Evolutionary conservation across 139 green algal species (phyloP).

Genomic region (Bryopsis sp.): DNA sequence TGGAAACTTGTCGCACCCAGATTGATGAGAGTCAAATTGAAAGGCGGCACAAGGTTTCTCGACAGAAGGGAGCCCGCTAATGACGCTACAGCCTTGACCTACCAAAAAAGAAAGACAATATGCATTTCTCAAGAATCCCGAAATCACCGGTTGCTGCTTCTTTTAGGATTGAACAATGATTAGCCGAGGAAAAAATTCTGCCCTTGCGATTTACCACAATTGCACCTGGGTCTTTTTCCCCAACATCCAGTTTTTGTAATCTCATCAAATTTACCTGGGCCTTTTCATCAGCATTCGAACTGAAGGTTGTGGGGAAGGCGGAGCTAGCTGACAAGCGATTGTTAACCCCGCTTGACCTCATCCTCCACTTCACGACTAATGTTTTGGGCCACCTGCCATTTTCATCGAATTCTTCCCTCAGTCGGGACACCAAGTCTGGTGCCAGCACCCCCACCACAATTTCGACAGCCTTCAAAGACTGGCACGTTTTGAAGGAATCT

Average conservation of each 20-base stretch:
- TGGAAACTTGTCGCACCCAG: slow-evolving; percentile 48
- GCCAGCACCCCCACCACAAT: slow-evolving; percentile 46
- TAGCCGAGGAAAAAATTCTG: slow-evolving; percentile 3
- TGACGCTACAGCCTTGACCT: neutral
- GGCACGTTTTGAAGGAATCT: slow-evolving; percentile 54
- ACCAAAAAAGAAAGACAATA: neutral
- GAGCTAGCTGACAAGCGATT: neutral
- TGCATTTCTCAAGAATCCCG: neutral
- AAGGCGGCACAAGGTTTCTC: slow-evolving; percentile 26
- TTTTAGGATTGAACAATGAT: neutral
- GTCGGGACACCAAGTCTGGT: slow-evolving; percentile 55
- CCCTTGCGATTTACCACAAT: neutral
- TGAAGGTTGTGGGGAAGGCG: neutral
- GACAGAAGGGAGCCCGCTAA: slow-evolving; percentile 20
- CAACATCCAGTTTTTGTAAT: neutral
- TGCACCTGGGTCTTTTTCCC: neutral
- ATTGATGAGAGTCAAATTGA: slow-evolving; percentile 64
- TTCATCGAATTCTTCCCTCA: slow-evolving; percentile 48
- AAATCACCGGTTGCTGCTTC: neutral
- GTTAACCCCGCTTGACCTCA: slow-evolving; percentile 39
- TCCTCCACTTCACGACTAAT: slow-evolving; percentile 62
- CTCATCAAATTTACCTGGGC: neutral
- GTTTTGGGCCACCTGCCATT: slow-evolving; percentile 30
- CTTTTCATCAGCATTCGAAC: neutral
- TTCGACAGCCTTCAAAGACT: slow-evolving; percentile 20